These are phyloP conservation scores for Klebsormidium nitens DNA, from an alignment of 139 green algal species.

Conservation along the genomic window DNA sequence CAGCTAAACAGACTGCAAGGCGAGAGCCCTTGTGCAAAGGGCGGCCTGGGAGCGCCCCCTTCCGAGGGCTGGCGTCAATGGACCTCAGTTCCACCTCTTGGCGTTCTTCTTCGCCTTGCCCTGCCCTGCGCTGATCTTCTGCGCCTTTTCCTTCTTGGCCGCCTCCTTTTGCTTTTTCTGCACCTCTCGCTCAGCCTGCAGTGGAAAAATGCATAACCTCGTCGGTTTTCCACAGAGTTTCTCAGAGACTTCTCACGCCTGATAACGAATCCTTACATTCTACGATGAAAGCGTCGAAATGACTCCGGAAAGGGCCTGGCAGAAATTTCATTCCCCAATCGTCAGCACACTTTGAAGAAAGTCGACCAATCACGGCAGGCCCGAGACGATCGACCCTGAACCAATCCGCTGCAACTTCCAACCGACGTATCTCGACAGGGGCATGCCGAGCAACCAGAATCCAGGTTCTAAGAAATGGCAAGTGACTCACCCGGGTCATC, in stretches of 20 bases:
- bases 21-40: too few species aligned
- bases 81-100: constrained; percentile 59
- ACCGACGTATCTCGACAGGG: neutral
- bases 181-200: constrained; percentile 67
- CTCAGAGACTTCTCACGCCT: neutral
- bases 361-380: neutral
- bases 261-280: neutral
- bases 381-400: neutral
- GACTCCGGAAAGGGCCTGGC: neutral
- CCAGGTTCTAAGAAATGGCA: neutral
- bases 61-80: too few species aligned
- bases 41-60: too few species aligned
- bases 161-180: constrained; percentile 81
- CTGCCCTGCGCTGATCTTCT: too few species aligned
- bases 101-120: constrained; percentile 60
- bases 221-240: neutral
- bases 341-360: neutral
- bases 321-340: neutral
- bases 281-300: neutral
- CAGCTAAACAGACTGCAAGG: too few species aligned
- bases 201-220: neutral
- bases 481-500: constrained; percentile 62
- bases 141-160: constrained; percentile 47
- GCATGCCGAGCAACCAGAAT: neutral
- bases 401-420: neutral